A percentile compares a stretch with the other conserved stretches of the same genome.
Conservation (phyloP, 2,329 filamentous ascomycete genomes). For the Xylariaceae sp. region DNA sequence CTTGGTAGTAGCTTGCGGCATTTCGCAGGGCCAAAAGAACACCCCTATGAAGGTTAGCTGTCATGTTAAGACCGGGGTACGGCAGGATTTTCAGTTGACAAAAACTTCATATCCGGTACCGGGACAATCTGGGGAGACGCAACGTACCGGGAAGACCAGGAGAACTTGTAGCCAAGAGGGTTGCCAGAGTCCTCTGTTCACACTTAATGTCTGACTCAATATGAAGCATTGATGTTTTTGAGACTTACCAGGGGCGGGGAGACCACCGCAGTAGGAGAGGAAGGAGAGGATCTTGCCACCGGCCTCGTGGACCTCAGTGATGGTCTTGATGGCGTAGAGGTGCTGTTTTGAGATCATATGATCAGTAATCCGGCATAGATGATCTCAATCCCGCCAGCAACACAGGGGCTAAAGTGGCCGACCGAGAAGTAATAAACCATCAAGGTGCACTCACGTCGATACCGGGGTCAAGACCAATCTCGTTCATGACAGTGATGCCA, state of each 20-base stretch:
- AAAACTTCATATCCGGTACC: neutral
- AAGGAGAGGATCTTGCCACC: slow-evolving; percentile 84
- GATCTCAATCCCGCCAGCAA: neutral
- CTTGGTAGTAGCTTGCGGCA: slow-evolving; percentile 74
- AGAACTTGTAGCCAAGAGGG: slow-evolving; percentile 77
- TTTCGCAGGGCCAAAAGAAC: slow-evolving; percentile 85
- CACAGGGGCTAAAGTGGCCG: neutral
- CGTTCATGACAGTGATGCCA: slow-evolving; percentile 96
- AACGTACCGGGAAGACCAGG: slow-evolving; percentile 39
- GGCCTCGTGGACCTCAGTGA: slow-evolving; percentile 78
- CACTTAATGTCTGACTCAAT: neutral
- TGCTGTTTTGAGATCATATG: neutral
- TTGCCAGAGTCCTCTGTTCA: slow-evolving; percentile 17
- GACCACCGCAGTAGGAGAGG: slow-evolving; percentile 62
- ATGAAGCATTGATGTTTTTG: neutral
- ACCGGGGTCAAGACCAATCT: slow-evolving; percentile 76
- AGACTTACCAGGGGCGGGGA: slow-evolving; percentile 19
- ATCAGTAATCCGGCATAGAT: neutral
- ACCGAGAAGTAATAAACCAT: neutral
- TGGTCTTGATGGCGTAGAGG: slow-evolving; percentile 71
- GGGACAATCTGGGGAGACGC: neutral
- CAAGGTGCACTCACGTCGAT: slow-evolving; percentile 38
- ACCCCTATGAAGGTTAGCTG: slow-evolving; percentile 49
- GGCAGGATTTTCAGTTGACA: neutral
- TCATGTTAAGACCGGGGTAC: slow-evolving; percentile 56